Evolutionary conservation across 768 basidiomycete genomes (phyloP).

Genomic region (Hygrophorus pudorinus): DNA sequence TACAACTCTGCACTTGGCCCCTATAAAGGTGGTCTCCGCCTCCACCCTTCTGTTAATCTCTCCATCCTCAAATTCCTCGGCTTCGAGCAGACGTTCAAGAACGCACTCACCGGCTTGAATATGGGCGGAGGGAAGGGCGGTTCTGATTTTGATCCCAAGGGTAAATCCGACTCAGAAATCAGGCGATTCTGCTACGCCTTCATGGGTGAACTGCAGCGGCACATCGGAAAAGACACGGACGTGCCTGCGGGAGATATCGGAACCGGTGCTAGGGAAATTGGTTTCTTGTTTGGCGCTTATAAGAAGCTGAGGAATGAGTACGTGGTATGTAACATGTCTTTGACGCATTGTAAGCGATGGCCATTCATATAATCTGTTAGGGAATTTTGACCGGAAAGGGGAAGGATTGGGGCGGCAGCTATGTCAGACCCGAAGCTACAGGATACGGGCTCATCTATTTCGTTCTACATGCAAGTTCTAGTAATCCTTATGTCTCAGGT

Average conservation of each 20-base stretch:
- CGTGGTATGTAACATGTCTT: constrained; percentile 13
- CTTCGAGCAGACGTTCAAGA: constrained; percentile 76
- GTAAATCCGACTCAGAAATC: constrained; percentile 67
- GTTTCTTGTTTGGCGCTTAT: constrained; percentile 71
- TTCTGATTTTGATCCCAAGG: constrained; percentile 75
- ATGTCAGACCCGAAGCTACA: constrained; percentile 67
- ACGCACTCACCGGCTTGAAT: constrained; percentile 64
- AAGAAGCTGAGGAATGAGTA: constrained; percentile 67
- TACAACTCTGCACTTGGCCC: constrained; percentile 74
- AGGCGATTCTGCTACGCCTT: constrained; percentile 61
- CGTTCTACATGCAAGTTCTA: constrained; percentile 49
- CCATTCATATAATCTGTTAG: not conserved
- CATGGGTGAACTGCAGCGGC: constrained; percentile 65
- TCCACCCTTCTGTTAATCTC: constrained; percentile 72
- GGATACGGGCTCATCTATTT: constrained; percentile 73
- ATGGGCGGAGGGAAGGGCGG: constrained; percentile 72
- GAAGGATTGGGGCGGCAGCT: constrained; percentile 57
- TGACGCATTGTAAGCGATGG: too few species aligned
- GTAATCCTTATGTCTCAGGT: not conserved
- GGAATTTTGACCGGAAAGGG: constrained; percentile 69
- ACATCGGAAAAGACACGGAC: constrained; percentile 67
- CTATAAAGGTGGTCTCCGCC: constrained; percentile 70
- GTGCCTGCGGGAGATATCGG: constrained; percentile 72
- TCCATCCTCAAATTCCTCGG: constrained; percentile 81
- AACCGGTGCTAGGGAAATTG: constrained; percentile 66